These are phyloP conservation scores for Salvia hispanica DNA, from an alignment of 257 asterid genomes.

Conservation along the genomic window DNA sequence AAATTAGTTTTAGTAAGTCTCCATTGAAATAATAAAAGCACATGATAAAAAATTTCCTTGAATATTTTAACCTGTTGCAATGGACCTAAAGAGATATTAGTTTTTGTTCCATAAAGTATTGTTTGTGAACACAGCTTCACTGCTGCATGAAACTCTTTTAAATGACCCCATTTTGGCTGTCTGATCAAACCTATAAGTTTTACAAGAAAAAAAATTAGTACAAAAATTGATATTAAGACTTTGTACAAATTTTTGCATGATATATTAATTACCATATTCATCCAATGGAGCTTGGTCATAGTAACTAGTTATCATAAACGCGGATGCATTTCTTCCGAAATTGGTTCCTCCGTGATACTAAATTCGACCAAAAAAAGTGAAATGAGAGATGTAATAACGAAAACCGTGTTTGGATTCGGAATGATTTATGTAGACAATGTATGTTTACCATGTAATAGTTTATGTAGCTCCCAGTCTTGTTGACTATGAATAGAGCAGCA, in stretches of 20 bases:
- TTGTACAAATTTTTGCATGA: background rate
- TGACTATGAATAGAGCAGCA: slow-evolving; percentile 69
- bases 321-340: slow-evolving; percentile 65
- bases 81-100: slow-evolving; percentile 49
- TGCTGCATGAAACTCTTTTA: slow-evolving; percentile 71
- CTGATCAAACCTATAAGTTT: slow-evolving; percentile 59
- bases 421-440: too few species aligned
- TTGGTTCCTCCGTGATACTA: slow-evolving; percentile 90
- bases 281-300: slow-evolving; percentile 86
- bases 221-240: background rate
- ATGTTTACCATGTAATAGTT: slow-evolving; percentile 80
- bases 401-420: too few species aligned
- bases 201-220: too few species aligned
- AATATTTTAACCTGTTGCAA: slow-evolving; percentile 58
- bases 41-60: background rate
- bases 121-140: slow-evolving; percentile 61
- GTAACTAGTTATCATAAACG: slow-evolving; percentile 59
- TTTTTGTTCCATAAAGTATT: slow-evolving; percentile 53
- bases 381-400: too few species aligned
- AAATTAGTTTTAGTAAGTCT: too few species aligned
- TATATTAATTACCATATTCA: slow-evolving; percentile 61
- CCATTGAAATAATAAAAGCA: too few species aligned
- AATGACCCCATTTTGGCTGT: slow-evolving; percentile 89
- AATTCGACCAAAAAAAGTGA: too few species aligned
- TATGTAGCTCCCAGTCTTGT: slow-evolving; percentile 81